Evolutionary conservation across 805 yeast genomes (phyloP).

Genomic region (Candida krabiensis): DNA sequence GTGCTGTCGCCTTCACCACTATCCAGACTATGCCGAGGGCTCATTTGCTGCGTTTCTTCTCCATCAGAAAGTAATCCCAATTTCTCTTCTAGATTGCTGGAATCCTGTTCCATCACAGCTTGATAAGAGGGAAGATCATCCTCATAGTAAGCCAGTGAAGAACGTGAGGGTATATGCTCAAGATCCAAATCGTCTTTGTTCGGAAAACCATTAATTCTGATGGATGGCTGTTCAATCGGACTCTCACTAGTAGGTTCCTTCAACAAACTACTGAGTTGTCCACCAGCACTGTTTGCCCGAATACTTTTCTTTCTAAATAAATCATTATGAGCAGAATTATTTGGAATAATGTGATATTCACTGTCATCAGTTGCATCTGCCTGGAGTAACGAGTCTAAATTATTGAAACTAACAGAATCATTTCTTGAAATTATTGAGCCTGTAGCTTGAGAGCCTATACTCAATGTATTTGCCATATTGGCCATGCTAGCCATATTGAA

Average conservation of each 20-base stretch:
- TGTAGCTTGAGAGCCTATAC: not conserved
- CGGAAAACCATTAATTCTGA: constrained; percentile 8
- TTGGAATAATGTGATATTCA: not conserved
- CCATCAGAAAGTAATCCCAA: constrained; percentile 27
- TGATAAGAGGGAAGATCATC: constrained; percentile 30
- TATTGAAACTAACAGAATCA: constrained; percentile 21
- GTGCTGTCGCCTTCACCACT: constrained; percentile 12
- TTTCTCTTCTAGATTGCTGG: constrained; percentile 19
- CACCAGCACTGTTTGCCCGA: constrained; percentile 7
- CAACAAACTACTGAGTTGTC: constrained; percentile 18
- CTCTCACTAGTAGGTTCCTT: constrained; percentile 4
- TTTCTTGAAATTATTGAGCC: constrained; percentile 6
- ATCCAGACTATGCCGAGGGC: not conserved
- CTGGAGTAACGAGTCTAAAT: constrained; percentile 23
- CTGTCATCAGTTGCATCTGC: constrained; percentile 7
- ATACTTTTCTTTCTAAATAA: constrained; percentile 17
- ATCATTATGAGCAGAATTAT: not conserved
- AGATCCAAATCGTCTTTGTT: constrained; percentile 4
- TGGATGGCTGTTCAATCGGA: not conserved
- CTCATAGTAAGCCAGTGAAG: constrained; percentile 24
- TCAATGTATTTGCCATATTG: constrained; percentile 4
- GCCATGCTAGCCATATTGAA: constrained; percentile 10
- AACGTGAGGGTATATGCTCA: constrained; percentile 24
- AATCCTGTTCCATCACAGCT: constrained; percentile 24
- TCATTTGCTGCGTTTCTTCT: constrained; percentile 8